phyloP scores from a whole-genome alignment of 2,329 filamentous ascomycete species.

The Blastomyces percursus region DNA sequence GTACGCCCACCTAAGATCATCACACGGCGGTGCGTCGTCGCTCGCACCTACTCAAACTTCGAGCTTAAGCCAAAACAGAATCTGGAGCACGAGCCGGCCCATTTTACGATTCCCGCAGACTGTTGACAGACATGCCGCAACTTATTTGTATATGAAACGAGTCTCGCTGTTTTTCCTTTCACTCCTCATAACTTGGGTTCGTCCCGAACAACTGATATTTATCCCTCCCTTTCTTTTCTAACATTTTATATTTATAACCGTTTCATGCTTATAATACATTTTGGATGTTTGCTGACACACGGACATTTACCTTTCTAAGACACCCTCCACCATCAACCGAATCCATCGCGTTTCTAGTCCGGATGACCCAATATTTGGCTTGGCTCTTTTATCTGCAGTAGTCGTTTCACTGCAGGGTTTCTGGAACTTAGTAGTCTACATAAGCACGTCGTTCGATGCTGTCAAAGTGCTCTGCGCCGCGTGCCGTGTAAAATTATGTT shows the following conservation, averaged over 20 bases:
- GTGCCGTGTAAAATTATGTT: not conserved
- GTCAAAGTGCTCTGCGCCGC: not conserved
- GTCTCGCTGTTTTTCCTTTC: conserved; percentile 33
- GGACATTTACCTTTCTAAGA: conserved; percentile 15
- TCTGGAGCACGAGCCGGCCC: not conserved
- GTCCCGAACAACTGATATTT: not conserved
- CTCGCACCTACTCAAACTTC: conserved; percentile 2
- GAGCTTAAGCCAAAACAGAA: not conserved
- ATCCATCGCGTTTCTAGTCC: conserved; percentile 57
- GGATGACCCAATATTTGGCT: conserved; percentile 42
- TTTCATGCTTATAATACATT: not conserved
- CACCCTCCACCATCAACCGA: conserved; percentile 66
- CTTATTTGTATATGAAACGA: conserved; percentile 32
- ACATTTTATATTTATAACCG: not conserved
- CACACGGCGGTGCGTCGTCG: conserved; percentile 6
- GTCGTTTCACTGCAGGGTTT: conserved; percentile 74
- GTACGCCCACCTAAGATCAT: not conserved
- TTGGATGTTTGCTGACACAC: not conserved
- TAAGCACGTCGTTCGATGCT: conserved; percentile 47
- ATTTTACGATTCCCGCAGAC: conserved; percentile 13
- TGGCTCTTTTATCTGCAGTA: conserved; percentile 60
- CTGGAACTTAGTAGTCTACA: conserved; percentile 73
- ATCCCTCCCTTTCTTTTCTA: not conserved
- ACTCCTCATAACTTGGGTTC: conserved; percentile 34
- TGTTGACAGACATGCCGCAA: conserved; percentile 27